These are phyloP conservation scores for Penicillium tannophilum DNA, from an alignment of 495 filamentous ascomycete genomes.

Conservation along the genomic window DNA sequence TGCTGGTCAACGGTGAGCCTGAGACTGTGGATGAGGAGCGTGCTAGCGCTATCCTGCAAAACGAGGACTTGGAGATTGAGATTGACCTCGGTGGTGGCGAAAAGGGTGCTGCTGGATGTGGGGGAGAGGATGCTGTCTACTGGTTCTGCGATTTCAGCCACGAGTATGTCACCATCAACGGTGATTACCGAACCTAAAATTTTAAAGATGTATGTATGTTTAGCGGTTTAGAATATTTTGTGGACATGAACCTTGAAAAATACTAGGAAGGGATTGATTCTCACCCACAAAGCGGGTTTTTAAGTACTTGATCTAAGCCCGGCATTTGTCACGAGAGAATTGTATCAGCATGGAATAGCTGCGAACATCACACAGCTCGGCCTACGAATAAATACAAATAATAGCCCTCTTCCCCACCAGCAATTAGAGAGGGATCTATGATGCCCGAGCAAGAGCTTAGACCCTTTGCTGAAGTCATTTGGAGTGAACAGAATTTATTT, in stretches of 20 bases:
- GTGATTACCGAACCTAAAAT: constrained; percentile 78
- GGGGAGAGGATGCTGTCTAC: constrained; percentile 76
- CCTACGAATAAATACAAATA: too few relatives aligned
- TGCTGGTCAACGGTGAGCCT: constrained; percentile 89
- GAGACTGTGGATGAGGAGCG: constrained; percentile 88
- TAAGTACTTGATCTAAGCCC: neutral
- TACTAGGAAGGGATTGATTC: neutral
- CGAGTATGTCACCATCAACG: constrained; percentile 94
- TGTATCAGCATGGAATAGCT: too few relatives aligned
- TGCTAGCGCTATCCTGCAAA: constrained; percentile 82
- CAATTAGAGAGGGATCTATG: too few relatives aligned
- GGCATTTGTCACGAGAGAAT: too few relatives aligned
- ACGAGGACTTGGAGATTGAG: constrained; percentile 81
- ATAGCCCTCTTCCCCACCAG: too few relatives aligned
- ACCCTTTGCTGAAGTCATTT: too few relatives aligned
- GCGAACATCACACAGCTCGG: too few relatives aligned
- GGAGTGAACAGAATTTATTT: too few relatives aligned
- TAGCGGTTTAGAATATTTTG: constrained; percentile 3
- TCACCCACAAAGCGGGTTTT: neutral
- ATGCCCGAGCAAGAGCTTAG: too few relatives aligned
- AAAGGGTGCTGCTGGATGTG: constrained; percentile 39
- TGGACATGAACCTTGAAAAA: neutral
- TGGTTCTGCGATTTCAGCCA: constrained; percentile 99
- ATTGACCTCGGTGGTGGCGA: constrained; percentile 62
- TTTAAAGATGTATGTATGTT: neutral